These are phyloP conservation scores for Penicillium sp. DNA, from an alignment of 2,329 filamentous ascomycete species.

Conservation along the genomic window DNA sequence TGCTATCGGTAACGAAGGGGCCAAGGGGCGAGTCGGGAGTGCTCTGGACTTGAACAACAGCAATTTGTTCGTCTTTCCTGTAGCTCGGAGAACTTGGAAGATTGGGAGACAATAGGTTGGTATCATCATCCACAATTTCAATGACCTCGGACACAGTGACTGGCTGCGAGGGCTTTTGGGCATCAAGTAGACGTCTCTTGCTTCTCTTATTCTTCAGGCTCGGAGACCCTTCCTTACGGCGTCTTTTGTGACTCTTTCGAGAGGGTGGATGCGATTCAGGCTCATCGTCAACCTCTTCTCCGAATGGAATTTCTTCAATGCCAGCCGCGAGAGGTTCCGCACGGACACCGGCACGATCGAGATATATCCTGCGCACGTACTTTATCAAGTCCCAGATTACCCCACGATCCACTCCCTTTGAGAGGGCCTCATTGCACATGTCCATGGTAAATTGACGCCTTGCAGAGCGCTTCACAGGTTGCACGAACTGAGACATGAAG, in stretches of 20 bases:
- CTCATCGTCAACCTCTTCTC: constrained; percentile 22
- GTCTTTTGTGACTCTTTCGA: constrained; percentile 13
- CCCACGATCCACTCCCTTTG: constrained; percentile 22
- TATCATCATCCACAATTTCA: background rate
- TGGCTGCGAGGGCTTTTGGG: background rate
- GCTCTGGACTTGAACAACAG: background rate
- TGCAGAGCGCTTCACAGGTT: constrained; percentile 24
- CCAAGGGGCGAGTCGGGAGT: background rate
- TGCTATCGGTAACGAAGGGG: background rate
- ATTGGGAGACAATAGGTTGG: background rate
- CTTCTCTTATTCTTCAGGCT: background rate
- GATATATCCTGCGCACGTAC: constrained; percentile 31
- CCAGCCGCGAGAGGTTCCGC: background rate
- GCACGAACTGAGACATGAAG: constrained; percentile 23
- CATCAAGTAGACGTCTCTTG: constrained; percentile 2
- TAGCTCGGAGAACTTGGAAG: background rate
- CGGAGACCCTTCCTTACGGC: background rate
- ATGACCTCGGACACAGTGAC: background rate
- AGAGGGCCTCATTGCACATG: constrained; percentile 21
- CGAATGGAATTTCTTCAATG: constrained; percentile 21
- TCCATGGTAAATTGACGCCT: constrained; percentile 26
- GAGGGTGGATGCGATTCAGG: background rate
- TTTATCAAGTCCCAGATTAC: constrained; percentile 20
- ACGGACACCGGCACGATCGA: constrained; percentile 18
- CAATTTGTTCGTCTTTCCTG: background rate